Evolutionary conservation across 805 yeast species (phyloP).

Genomic region (Lachancea nothofagi): DNA sequence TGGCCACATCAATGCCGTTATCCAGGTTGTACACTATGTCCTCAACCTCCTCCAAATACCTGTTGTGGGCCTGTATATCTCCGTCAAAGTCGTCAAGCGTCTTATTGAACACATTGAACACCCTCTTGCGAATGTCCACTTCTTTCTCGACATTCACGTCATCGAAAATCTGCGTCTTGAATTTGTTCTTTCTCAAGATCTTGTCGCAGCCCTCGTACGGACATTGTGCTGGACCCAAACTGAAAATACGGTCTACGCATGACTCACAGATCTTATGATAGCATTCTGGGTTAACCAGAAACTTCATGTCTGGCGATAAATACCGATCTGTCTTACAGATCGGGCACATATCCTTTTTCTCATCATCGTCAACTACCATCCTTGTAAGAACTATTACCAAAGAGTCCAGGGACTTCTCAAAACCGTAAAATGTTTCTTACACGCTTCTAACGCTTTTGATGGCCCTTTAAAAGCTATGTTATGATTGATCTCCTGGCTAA

Average conservation of each 20-base stretch:
- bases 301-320: constrained; percentile 86
- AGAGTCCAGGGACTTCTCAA: too few relatives aligned
- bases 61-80: constrained; percentile 55
- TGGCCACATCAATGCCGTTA: constrained; percentile 61
- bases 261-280: constrained; percentile 96
- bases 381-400: too few relatives aligned
- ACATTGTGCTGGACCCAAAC: constrained; percentile 94
- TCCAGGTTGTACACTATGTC: constrained; percentile 70
- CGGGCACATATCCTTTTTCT: constrained; percentile 82
- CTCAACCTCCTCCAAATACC: constrained; percentile 80
- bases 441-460: too few relatives aligned
- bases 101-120: constrained; percentile 72
- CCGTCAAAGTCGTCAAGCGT: constrained; percentile 64
- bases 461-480: too few relatives aligned
- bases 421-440: too few relatives aligned
- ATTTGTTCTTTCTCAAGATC: constrained; percentile 78
- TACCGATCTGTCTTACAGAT: constrained; percentile 94
- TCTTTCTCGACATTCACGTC: constrained; percentile 87
- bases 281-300: constrained; percentile 93
- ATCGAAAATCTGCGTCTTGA: constrained; percentile 89
- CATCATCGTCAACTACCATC: constrained; percentile 39
- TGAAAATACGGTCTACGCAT: constrained; percentile 91
- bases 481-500: too few relatives aligned
- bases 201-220: constrained; percentile 90
- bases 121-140: constrained; percentile 81